phyloP scores from a whole-genome alignment of 164 flowering plant genomes.

The Macadamia integrifolia region DNA sequence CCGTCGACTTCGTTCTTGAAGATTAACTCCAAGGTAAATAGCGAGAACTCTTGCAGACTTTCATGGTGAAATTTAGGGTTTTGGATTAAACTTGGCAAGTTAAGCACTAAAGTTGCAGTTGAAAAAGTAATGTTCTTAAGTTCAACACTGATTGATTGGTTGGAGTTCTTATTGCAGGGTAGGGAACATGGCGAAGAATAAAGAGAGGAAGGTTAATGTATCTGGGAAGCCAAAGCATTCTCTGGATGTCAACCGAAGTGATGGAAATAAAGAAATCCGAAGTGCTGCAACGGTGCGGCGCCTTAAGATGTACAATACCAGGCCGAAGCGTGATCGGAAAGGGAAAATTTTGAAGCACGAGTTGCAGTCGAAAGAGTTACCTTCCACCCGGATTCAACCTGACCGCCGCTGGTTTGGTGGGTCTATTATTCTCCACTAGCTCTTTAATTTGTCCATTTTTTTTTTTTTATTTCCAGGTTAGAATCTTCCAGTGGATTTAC shows the following conservation, averaged over 20 bases:
- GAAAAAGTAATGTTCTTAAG: background rate
- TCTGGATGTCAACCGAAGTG: slow-evolving; percentile 59
- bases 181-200: slow-evolving; percentile 57
- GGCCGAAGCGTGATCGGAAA: slow-evolving; percentile 59
- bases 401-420: slow-evolving; percentile 97
- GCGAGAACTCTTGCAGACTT: background rate
- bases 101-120: background rate
- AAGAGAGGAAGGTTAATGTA: slow-evolving; percentile 54
- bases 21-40: too few relatives aligned
- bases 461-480: too few relatives aligned
- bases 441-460: too few relatives aligned
- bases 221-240: slow-evolving; percentile 96
- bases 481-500: too few relatives aligned
- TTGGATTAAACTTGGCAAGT: background rate
- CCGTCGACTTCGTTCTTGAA: too few relatives aligned
- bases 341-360: slow-evolving; percentile 69
- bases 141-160: background rate
- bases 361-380: slow-evolving; percentile 70
- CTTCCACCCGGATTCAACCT: slow-evolving; percentile 74
- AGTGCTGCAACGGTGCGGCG: slow-evolving; percentile 92
- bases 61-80: background rate
- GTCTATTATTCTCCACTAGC: slow-evolving; percentile 1
- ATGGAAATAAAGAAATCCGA: slow-evolving; percentile 32
- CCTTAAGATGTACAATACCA: slow-evolving; percentile 77
- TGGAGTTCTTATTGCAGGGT: background rate